Conservation (phyloP, 495 filamentous ascomycete species). For the Hypoxylon lienhwacheense region DNA sequence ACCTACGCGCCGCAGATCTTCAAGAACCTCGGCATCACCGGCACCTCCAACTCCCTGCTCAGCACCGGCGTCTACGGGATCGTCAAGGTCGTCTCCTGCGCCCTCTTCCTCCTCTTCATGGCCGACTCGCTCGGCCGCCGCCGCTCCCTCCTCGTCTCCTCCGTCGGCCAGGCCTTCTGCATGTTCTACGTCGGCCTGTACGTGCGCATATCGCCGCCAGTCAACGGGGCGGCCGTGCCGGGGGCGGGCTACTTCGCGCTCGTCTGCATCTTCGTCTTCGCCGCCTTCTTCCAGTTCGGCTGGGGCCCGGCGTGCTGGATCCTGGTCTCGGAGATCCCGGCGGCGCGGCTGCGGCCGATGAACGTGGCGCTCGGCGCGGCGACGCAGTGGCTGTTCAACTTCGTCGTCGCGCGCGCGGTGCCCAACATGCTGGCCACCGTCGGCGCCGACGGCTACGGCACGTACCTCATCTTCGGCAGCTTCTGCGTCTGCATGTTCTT, state of each 20-base stretch:
- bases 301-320: constrained; percentile 84
- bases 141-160: constrained; percentile 72
- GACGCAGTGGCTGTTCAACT: constrained; percentile 72
- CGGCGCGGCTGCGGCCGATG: constrained; percentile 68
- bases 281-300: constrained; percentile 75
- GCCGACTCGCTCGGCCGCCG: constrained; percentile 72
- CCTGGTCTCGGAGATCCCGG: constrained; percentile 73
- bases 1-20: constrained; percentile 78
- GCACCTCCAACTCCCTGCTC: constrained; percentile 55
- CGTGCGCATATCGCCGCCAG: constrained; percentile 67
- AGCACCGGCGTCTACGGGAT: constrained; percentile 67
- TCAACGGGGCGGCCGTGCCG: constrained; percentile 43
- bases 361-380: constrained; percentile 71
- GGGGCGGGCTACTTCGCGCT: constrained; percentile 64
- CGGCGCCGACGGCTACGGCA: constrained; percentile 63
- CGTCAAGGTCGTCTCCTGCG: constrained; percentile 60
- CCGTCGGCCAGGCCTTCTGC: constrained; percentile 66
- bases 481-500: constrained; percentile 69
- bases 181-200: constrained; percentile 86
- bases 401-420: constrained; percentile 65
- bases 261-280: constrained; percentile 73
- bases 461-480: constrained; percentile 57
- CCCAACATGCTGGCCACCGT: constrained; percentile 67
- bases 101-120: constrained; percentile 67
- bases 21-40: constrained; percentile 57